Base-by-base conservation (phyloP, 805 yeast genomes). In the Diddensiella santjacobensis region DNA sequence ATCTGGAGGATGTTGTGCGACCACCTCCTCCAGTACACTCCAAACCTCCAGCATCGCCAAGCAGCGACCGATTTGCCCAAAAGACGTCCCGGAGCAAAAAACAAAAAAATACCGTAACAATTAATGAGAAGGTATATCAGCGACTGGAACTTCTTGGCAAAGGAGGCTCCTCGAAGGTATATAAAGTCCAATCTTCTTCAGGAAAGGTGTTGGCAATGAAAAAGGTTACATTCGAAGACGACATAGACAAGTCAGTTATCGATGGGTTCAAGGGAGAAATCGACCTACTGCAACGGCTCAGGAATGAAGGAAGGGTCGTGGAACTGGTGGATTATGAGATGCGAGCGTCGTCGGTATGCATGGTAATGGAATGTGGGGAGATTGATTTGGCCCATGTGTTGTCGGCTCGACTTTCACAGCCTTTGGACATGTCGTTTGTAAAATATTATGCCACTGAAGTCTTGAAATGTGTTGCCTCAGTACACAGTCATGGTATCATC, bases 291-390 rank as follows among this genome's bases (percentile, higher is more conserved):
- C 69, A 75, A 19, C 77, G 78, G 55, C 69, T 93, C 20, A 71
- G 75, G 48, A 68, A 73, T 33, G 76, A 82, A 55, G 77, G 77
- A 29, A 70, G 96, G 44, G 97, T 91, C 3, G 96, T 93, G 2
- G 75, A 78, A 58, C 70, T 91, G 39, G 68, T 84, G 30, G 96
- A 88, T 59, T 79, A 84, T 64, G 80, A 83, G n/a, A 71, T 88
- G 55, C 72, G 74, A 2, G 79, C 77, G 22, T 81, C 84, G 0
- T 74, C 81, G 1, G 71, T 91, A 30, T 74, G 76, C 59, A 69
- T 91, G 53, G 85, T 89, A 2, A 87, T 91, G 96, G 98, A 93
- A 66, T 87, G 95, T 62, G 98, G 98, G 18, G 96, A 91, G 53
- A 78, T 86, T 45, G 97, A 91, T 64, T 67, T 91, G 22, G 91